Evolutionary conservation across 208 protist genomes (phyloP), one percentile per base, ranked within the genome.

Genomic region (Eutreptiella sp.): DNA sequence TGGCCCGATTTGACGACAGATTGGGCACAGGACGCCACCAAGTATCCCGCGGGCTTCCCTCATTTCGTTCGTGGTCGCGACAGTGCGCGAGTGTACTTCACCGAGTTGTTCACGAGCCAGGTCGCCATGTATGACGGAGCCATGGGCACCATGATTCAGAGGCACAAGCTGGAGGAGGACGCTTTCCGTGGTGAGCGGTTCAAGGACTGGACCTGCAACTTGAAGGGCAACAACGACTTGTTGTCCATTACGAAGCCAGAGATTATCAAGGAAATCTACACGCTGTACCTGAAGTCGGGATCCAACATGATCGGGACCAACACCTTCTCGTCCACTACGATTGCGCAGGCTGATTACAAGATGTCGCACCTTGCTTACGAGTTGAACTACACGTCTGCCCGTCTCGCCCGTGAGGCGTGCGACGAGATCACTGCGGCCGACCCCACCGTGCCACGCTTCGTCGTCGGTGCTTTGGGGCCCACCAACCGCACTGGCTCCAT

Each of bases 171-270:
- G 26, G 32, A 72, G 4, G 85, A 90, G 68, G 73, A 66, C 1
- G 84, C 88, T 48, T 92, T 84, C 62, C 75, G 81, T 24, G 84
- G 78, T 26, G 81, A 87, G 48, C 65, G 85, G 64, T 93, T 95
- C 66, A 85, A 84, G 58, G 77, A 93, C 59, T 82, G 81, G 38
- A 58, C 43, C 2, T 79, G 87, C 52, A 75, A 89, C 38, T 72
- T 97, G n/a, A 94, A 96, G 70, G 94, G 94, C 38, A 96, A 97
- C 74, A 97, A 97, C 80, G 94, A 98, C 70, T 45, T 98, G 3
- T 81, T 98, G 24, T 78, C 57, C 35, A 69, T 97, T 33, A 96
- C 90, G 14, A 68, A 77, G 70, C 93, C 92, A 2, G 77, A 94
- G 32, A 78, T 93, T 36, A 90, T 97, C 61, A 50, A 70, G 19